These are phyloP conservation scores for Penicillium paneum DNA, from an alignment of 2,329 filamentous ascomycete genomes.

Conservation along the genomic window DNA sequence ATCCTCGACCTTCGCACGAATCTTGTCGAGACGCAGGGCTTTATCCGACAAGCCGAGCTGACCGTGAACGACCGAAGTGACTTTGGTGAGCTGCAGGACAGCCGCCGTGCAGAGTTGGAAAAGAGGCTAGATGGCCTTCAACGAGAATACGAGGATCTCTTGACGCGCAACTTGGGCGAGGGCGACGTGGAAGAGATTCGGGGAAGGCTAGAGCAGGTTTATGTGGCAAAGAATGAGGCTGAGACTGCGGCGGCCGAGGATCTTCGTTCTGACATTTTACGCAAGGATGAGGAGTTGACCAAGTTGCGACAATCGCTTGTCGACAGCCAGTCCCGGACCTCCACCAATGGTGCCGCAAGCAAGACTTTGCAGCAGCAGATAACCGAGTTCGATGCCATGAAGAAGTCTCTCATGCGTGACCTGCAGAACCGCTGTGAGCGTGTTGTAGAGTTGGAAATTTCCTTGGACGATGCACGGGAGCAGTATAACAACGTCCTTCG, in stretches of 20 bases:
- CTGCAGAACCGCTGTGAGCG: conserved; percentile 97
- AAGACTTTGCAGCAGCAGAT: conserved; percentile 98
- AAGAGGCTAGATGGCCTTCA: conserved; percentile 70
- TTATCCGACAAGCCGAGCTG: conserved; percentile 88
- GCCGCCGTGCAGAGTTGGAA: conserved; percentile 70
- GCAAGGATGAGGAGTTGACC: conserved; percentile 76
- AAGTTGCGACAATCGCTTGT: conserved; percentile 78
- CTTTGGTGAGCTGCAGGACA: conserved; percentile 63
- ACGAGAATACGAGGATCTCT: conserved; percentile 76
- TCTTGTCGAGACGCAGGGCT: conserved; percentile 84
- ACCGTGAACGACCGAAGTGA: conserved; percentile 69
- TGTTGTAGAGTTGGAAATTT: conserved; percentile 97
- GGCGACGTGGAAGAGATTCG: conserved; percentile 83
- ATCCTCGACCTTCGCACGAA: conserved; percentile 72
- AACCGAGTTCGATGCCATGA: conserved; percentile 98
- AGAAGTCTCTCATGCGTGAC: conserved; percentile 99
- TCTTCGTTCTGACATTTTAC: conserved; percentile 69
- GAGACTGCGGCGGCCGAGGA: conserved; percentile 72
- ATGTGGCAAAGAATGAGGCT: conserved; percentile 69
- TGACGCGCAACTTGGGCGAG: conserved; percentile 74
- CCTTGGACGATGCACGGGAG: conserved; percentile 92
- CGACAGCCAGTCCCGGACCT: conserved; percentile 56
- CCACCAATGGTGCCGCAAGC: conserved; percentile 58
- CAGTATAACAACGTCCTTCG: conserved; percentile 98
- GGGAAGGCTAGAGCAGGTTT: conserved; percentile 70